Conservation (phyloP, 2,329 filamentous ascomycete species). For the Fusarium brachygibbosum region DNA sequence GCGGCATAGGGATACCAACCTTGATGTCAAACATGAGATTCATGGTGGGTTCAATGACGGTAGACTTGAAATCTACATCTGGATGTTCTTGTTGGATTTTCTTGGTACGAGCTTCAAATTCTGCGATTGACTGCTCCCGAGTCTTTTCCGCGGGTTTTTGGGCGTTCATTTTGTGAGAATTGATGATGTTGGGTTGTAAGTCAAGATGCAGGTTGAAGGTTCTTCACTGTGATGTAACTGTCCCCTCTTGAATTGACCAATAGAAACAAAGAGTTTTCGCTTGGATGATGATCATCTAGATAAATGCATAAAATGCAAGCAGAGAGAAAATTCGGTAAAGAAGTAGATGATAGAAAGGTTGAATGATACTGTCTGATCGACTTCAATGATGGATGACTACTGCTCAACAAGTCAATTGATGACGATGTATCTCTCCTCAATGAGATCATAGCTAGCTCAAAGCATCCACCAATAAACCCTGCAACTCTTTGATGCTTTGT, state of each 20-base stretch:
- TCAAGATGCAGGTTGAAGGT: constrained; percentile 5
- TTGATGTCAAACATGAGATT: constrained; percentile 41
- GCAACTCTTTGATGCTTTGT: constrained; percentile 46
- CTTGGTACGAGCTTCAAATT: constrained; percentile 29
- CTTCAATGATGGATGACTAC: neutral
- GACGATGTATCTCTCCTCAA: neutral
- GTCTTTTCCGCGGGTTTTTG: constrained; percentile 23
- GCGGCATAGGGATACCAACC: neutral
- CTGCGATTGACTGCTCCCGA: constrained; percentile 34
- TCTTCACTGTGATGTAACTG: constrained; percentile 8
- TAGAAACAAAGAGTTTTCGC: neutral
- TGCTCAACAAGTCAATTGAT: too few species aligned
- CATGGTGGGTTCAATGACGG: constrained; percentile 41
- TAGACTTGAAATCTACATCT: constrained; percentile 33
- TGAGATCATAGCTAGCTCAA: constrained; percentile 18
- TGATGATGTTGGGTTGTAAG: neutral
- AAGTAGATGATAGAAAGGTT: neutral
- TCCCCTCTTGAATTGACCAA: constrained; percentile 14
- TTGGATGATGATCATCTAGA: constrained; percentile 13
- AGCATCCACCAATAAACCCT: constrained; percentile 36
- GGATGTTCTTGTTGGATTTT: constrained; percentile 33
- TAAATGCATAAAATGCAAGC: constrained; percentile 22
- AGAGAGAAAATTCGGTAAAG: neutral
- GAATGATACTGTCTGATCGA: too few species aligned
- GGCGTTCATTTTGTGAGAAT: constrained; percentile 11